These are phyloP conservation scores for Gyromitra esculenta DNA, from an alignment of 2,329 filamentous ascomycete species.

Conservation along the genomic window DNA sequence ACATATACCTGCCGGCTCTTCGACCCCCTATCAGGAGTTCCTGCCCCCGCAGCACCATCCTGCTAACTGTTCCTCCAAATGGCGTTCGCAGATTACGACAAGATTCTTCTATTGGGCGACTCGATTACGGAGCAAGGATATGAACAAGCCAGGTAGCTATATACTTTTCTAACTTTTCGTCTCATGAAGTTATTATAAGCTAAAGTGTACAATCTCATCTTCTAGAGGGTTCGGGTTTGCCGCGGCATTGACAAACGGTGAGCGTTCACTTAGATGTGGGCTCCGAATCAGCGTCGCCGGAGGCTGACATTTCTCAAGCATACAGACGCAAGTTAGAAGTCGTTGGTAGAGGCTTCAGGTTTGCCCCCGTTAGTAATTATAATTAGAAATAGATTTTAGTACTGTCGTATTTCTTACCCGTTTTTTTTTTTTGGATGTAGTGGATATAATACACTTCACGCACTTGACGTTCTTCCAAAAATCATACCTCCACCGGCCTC, in stretches of 20 bases:
- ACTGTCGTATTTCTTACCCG: slow-evolving; percentile 14
- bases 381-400: neutral
- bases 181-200: slow-evolving; percentile 46
- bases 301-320: slow-evolving; percentile 63
- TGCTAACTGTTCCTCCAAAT: slow-evolving; percentile 28
- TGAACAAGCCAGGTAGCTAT: slow-evolving; percentile 73
- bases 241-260: slow-evolving; percentile 47
- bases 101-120: slow-evolving; percentile 87
- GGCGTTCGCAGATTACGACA: slow-evolving; percentile 60
- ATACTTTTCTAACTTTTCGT: slow-evolving; percentile 71
- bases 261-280: neutral
- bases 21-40: slow-evolving; percentile 7
- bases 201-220: slow-evolving; percentile 14
- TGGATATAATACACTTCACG: slow-evolving; percentile 84
- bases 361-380: slow-evolving; percentile 53
- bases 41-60: slow-evolving; percentile 21
- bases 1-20: neutral
- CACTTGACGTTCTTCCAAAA: slow-evolving; percentile 72
- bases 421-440: slow-evolving; percentile 59
- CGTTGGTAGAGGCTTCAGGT: slow-evolving; percentile 83
- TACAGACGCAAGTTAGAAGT: slow-evolving; percentile 83
- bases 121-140: slow-evolving; percentile 80
- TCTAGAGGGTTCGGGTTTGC: slow-evolving; percentile 52
- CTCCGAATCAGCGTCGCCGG: neutral
- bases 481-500: slow-evolving; percentile 75